phyloP scores from a whole-genome alignment of 169 alveolate species.

The Cardiosporidium cionae region DNA sequence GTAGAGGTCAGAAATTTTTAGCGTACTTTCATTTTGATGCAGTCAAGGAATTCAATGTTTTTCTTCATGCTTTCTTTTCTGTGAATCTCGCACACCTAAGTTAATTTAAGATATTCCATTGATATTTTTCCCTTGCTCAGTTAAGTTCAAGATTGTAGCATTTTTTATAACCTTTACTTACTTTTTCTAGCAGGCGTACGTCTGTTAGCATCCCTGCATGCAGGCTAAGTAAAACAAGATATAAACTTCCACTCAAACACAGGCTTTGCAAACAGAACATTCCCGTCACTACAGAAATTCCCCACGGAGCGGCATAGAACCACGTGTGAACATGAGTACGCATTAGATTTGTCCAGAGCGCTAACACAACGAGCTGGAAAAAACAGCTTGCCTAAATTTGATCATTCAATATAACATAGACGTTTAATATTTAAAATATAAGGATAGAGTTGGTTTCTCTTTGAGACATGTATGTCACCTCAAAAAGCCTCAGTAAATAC shows the following conservation, averaged over 20 bases:
- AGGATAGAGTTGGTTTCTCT: too few relatives aligned
- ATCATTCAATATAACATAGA: too few relatives aligned
- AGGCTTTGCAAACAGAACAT: slow-evolving; percentile 31
- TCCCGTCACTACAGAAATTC: slow-evolving; percentile 25
- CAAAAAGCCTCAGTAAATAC: too few relatives aligned
- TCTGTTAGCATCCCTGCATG: slow-evolving; percentile 49
- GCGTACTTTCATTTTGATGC: background rate
- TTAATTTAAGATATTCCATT: too few relatives aligned
- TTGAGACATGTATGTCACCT: too few relatives aligned
- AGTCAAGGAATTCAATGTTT: background rate
- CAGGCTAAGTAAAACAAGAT: slow-evolving; percentile 34
- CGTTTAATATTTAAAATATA: too few relatives aligned
- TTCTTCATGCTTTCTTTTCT: background rate
- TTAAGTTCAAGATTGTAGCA: background rate
- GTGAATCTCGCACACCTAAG: background rate
- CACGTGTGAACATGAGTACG: slow-evolving; percentile 44
- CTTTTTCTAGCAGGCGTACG: slow-evolving; percentile 46
- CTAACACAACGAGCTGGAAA: slow-evolving; percentile 26
- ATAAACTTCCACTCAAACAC: slow-evolving; percentile 31
- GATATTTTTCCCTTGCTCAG: background rate
- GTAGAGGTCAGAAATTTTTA: too few relatives aligned
- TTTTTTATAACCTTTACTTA: background rate
- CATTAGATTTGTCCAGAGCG: slow-evolving; percentile 46
- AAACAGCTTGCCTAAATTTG: too few relatives aligned
- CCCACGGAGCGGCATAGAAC: slow-evolving; percentile 43